phyloP scores from a whole-genome alignment of 1,284 basidiomycete species.

The Cryptococcus maquisensis region DNA sequence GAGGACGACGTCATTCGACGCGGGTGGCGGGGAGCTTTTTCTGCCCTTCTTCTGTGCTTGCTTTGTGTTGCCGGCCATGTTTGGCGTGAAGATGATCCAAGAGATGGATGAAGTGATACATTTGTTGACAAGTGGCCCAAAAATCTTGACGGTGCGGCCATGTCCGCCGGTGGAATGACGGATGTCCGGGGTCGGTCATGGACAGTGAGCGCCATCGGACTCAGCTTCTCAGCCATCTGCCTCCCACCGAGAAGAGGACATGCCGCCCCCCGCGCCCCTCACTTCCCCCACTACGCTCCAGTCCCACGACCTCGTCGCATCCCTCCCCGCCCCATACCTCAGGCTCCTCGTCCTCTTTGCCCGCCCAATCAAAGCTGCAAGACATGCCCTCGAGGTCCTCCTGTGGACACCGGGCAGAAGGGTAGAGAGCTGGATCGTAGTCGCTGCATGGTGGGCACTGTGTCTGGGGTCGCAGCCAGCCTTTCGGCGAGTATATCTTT shows the following conservation, averaged over 20 bases:
- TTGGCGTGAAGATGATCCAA: no score
- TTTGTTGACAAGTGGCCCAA: not conserved
- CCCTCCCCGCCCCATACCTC: constrained; percentile 45
- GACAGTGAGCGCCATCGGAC: no score
- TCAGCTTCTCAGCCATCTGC: not conserved
- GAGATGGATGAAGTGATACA: not conserved
- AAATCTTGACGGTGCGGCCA: constrained; percentile 1
- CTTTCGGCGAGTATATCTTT: constrained; percentile 55
- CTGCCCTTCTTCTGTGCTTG: not conserved
- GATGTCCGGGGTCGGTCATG: not conserved
- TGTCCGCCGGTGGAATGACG: not conserved
- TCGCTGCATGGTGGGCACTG: constrained; percentile 71
- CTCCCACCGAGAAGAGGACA: not conserved
- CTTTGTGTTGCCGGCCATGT: not conserved
- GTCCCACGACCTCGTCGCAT: constrained; percentile 37
- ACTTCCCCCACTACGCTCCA: constrained; percentile 8
- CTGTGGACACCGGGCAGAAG: constrained; percentile 60
- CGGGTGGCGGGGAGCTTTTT: not conserved
- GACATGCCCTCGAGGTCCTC: constrained; percentile 56
- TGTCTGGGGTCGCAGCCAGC: constrained; percentile 60
- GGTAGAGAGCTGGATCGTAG: constrained; percentile 64
- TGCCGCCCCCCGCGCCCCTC: not conserved
- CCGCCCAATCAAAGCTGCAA: constrained; percentile 54
- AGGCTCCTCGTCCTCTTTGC: constrained; percentile 51
- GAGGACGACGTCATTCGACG: constrained; percentile 9